These are phyloP conservation scores for Trypanosoma brucei DNA, from an alignment of 208 protist species.

Conservation along the genomic window DNA sequence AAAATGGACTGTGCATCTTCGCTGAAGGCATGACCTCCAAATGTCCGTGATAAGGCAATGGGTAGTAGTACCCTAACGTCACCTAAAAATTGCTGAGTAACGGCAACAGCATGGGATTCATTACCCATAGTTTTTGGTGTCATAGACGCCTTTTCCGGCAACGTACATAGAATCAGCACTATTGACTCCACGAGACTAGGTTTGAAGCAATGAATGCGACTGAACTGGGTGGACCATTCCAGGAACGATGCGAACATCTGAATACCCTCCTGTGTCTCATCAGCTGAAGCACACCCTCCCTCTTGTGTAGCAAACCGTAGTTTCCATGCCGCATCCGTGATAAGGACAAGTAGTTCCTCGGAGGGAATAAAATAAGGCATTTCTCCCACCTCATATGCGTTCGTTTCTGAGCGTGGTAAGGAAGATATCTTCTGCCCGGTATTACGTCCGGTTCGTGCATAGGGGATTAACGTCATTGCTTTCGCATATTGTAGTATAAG, in stretches of 20 bases:
- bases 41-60: too few species aligned
- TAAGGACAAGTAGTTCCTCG: conserved; percentile 1
- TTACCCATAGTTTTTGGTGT: background rate
- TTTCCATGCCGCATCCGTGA: conserved; percentile 9
- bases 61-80: too few species aligned
- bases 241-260: conserved; percentile 22
- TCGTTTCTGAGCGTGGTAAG: background rate
- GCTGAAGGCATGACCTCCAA: too few species aligned
- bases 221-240: conserved; percentile 18
- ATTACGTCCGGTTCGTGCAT: conserved; percentile 12
- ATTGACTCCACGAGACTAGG: conserved; percentile 17
- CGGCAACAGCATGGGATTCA: too few species aligned
- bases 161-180: conserved; percentile 11
- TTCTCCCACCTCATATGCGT: too few species aligned
- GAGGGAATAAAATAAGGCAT: background rate
- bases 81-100: too few species aligned
- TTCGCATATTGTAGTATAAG: conserved; percentile 24
- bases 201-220: conserved; percentile 20
- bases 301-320: conserved; percentile 1
- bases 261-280: conserved; percentile 15
- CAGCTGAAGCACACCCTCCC: background rate
- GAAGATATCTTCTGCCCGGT: background rate
- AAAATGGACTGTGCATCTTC: too few species aligned
- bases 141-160: conserved; percentile 2
- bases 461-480: conserved; percentile 25